Percentiles rank a stretch among this genome's conserved stretches.
Evolutionary conservation across 116 monocot genomes (phyloP).

Genomic region (Phalaenopsis hybrid): DNA sequence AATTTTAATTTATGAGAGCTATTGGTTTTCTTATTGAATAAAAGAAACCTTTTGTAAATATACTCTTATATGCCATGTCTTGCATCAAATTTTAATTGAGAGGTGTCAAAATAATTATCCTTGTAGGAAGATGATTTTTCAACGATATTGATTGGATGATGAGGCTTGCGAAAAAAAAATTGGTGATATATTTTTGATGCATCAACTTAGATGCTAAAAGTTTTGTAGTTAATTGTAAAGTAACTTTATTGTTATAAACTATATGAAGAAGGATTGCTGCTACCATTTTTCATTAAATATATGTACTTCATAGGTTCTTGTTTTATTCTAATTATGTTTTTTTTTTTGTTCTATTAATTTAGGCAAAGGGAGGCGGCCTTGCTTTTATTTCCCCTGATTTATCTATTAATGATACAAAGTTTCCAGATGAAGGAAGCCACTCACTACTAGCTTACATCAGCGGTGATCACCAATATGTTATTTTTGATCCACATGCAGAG

Average conservation of each 20-base stretch:
- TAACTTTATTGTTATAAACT: too few species aligned
- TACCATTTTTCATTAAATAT: neutral
- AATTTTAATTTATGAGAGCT: too few species aligned
- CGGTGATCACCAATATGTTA: slow-evolving; percentile 57
- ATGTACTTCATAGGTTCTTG: neutral
- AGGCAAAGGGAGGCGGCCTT: slow-evolving; percentile 77
- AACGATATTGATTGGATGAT: too few species aligned
- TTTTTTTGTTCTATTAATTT: neutral
- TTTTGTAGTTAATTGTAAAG: too few species aligned
- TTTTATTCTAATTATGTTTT: neutral
- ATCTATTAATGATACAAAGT: slow-evolving; percentile 8
- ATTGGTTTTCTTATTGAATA: too few species aligned
- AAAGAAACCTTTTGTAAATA: neutral
- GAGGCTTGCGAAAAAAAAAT: too few species aligned
- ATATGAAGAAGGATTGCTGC: neutral
- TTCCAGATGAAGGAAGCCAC: slow-evolving; percentile 13
- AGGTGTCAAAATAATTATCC: too few species aligned
- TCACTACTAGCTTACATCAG: slow-evolving; percentile 62
- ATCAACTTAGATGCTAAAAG: too few species aligned
- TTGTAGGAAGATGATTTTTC: neutral
- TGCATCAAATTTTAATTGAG: neutral
- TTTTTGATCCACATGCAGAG: slow-evolving; percentile 62
- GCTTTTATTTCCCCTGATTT: slow-evolving; percentile 42
- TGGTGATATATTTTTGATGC: too few species aligned
- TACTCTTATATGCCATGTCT: neutral